These are phyloP conservation scores for Phanerochaete sordida DNA, from an alignment of 768 basidiomycete genomes.

Conservation along the genomic window DNA sequence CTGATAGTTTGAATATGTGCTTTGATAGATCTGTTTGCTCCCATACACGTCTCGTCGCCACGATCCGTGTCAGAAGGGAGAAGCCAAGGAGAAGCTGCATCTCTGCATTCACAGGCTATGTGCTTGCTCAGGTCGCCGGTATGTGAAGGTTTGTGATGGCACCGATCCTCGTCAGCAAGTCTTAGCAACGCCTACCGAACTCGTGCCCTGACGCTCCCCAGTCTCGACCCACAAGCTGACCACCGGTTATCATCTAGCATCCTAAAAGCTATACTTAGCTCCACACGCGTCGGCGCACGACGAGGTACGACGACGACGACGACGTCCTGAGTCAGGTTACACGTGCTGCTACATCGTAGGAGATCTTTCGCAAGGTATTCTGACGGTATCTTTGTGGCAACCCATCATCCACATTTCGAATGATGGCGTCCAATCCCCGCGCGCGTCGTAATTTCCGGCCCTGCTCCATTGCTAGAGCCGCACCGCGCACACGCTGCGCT, in stretches of 20 bases:
- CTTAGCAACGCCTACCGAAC: no score
- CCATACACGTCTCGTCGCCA: no score
- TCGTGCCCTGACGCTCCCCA: background rate
- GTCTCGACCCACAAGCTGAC: background rate
- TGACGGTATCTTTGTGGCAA: constrained; percentile 4
- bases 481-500: background rate
- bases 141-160: background rate
- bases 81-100: no score
- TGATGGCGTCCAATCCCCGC: background rate
- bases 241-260: background rate
- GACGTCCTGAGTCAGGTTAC: background rate
- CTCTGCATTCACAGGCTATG: no score
- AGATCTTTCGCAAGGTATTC: background rate
- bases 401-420: background rate
- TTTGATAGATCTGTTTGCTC: no score
- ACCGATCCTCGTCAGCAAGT: background rate
- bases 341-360: background rate
- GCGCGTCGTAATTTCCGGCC: background rate
- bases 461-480: background rate
- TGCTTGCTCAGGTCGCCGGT: background rate
- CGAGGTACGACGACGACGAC: no score
- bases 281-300: background rate
- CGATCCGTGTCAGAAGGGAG: no score
- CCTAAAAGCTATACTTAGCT: background rate
- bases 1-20: no score